Percentiles rank a stretch among this genome's conserved stretches.
These are phyloP conservation scores for Arctium lappa DNA, from an alignment of 129 eudicot genomes.

Conservation along the genomic window DNA sequence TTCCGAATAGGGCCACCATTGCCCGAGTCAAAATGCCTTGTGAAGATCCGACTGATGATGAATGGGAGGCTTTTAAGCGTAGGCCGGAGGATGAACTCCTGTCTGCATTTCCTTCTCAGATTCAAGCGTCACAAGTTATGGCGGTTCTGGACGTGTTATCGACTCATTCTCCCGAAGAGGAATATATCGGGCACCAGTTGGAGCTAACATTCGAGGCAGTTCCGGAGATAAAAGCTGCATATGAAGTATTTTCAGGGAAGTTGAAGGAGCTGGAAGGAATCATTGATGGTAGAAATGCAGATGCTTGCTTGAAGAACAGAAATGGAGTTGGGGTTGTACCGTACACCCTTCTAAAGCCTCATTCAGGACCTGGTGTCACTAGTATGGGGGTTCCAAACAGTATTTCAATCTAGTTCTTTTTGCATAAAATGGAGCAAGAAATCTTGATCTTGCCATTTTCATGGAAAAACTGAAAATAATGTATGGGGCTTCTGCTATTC, in stretches of 20 bases:
- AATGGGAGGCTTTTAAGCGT: slow-evolving; percentile 38
- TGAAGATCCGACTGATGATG: slow-evolving; percentile 68
- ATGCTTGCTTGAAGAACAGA: slow-evolving; percentile 47
- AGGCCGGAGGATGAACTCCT: slow-evolving; percentile 59
- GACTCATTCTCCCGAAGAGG: slow-evolving; percentile 81
- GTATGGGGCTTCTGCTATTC: not conserved
- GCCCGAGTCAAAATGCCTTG: slow-evolving; percentile 64
- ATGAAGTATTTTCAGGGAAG: slow-evolving; percentile 44
- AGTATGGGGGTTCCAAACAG: slow-evolving; percentile 79
- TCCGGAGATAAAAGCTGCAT: slow-evolving; percentile 53
- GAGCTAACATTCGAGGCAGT: slow-evolving; percentile 54
- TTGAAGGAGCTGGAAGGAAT: slow-evolving; percentile 61
- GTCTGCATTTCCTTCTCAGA: slow-evolving; percentile 62
- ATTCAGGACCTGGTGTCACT: slow-evolving; percentile 75
- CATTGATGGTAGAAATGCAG: slow-evolving; percentile 60
- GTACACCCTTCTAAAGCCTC: slow-evolving; percentile 69
- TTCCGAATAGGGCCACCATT: slow-evolving; percentile 80
- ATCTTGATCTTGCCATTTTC: not conserved
- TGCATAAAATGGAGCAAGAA: not conserved
- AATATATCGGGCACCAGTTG: slow-evolving; percentile 54
- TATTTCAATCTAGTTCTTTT: slow-evolving; percentile 57
- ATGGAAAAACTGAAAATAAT: not conserved
- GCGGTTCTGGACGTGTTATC: slow-evolving; percentile 75
- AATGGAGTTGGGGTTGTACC: slow-evolving; percentile 83
- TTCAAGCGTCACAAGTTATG: slow-evolving; percentile 76